phyloP scores from a whole-genome alignment of 768 basidiomycete genomes.

The Stropharia rugosoannulata region DNA sequence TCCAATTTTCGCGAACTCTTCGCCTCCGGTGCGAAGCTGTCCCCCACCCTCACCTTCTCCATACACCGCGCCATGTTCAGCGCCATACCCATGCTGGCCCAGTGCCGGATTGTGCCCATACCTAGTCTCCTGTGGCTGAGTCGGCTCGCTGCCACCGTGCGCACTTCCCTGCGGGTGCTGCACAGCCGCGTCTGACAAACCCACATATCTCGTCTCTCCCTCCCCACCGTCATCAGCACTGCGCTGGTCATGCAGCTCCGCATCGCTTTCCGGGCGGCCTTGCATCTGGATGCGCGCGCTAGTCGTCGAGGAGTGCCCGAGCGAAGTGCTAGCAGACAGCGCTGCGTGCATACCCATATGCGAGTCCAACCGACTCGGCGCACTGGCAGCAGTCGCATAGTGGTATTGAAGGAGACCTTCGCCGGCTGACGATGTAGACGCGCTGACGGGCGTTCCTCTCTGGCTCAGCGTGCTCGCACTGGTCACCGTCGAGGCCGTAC shows the following conservation, averaged over 20 bases:
- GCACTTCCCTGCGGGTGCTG: not conserved
- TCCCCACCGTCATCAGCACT: not conserved
- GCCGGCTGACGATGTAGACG: not conserved
- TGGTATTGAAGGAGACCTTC: not conserved
- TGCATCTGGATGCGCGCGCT: not conserved
- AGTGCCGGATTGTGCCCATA: not conserved
- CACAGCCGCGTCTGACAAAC: slow-evolving; percentile 1
- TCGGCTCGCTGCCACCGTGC: not conserved
- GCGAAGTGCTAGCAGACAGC: not conserved
- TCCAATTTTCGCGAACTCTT: too few relatives aligned
- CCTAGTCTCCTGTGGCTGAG: not conserved
- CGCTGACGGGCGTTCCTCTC: not conserved
- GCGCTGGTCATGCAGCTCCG: not conserved
- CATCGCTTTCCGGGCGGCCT: not conserved
- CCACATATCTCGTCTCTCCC: not conserved
- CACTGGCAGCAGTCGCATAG: not conserved
- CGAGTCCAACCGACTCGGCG: not conserved
- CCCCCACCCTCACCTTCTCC: not conserved
- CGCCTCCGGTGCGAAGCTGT: not conserved
- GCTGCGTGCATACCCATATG: not conserved
- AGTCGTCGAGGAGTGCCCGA: not conserved
- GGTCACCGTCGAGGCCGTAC: not conserved
- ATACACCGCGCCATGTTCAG: not conserved
- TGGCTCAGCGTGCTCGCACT: not conserved
- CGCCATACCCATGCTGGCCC: not conserved